Conservation (phyloP, 1,284 basidiomycete genomes). For the Boletus smithii region DNA sequence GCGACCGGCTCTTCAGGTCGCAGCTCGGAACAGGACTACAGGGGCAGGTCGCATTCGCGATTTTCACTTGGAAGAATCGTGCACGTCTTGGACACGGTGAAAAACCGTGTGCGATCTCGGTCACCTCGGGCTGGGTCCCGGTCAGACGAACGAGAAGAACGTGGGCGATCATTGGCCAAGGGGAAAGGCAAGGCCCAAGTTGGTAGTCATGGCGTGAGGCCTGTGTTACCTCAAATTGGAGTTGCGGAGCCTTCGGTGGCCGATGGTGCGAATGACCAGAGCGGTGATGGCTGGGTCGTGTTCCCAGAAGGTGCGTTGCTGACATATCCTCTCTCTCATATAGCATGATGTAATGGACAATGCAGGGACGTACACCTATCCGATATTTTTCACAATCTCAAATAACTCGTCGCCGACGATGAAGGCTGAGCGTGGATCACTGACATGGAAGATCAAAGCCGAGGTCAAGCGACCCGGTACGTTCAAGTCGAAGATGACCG, state of each 20-base stretch:
- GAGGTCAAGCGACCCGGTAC: constrained; percentile 81
- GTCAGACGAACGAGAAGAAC: constrained; percentile 20
- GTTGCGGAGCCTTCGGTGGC: constrained; percentile 29
- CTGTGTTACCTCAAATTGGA: constrained; percentile 1
- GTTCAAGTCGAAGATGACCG: constrained; percentile 71
- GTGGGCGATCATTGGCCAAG: constrained; percentile 25
- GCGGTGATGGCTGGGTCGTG: constrained; percentile 78
- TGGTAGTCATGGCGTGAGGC: not conserved
- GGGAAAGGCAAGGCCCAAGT: constrained; percentile 15
- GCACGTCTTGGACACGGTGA: constrained; percentile 39
- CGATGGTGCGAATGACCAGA: constrained; percentile 38
- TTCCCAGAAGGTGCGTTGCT: constrained; percentile 73
- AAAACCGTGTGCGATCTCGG: constrained; percentile 41
- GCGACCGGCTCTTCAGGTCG: constrained; percentile 15
- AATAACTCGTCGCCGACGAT: constrained; percentile 79
- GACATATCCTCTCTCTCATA: constrained; percentile 21
- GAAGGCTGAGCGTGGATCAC: constrained; percentile 74
- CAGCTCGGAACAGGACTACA: constrained; percentile 14
- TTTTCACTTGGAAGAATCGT: constrained; percentile 40
- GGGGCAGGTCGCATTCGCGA: constrained; percentile 37
- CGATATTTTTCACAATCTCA: constrained; percentile 88
- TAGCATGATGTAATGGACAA: constrained; percentile 2
- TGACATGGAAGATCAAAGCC: constrained; percentile 81
- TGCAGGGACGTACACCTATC: constrained; percentile 89
- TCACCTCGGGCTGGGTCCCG: constrained; percentile 30